phyloP scores from a whole-genome alignment of 192 early-diverging fungal genomes.

The Rhizophagus clarus region DNA sequence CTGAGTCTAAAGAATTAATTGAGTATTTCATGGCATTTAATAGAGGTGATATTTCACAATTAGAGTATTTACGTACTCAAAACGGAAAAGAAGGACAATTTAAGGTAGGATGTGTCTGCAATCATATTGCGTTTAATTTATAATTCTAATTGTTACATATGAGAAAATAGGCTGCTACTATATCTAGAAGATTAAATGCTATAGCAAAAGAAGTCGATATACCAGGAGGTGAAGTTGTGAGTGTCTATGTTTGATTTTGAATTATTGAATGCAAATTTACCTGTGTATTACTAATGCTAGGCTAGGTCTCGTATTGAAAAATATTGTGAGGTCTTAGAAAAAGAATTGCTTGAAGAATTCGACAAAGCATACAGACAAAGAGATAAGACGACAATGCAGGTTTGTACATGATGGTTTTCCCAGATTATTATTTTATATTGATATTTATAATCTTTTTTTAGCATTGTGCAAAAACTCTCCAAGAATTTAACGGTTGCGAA shows the following conservation, averaged over 20 bases:
- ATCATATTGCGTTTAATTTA: not conserved
- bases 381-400: conserved; percentile 77
- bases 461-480: conserved; percentile 83
- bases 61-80: conserved; percentile 74
- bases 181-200: conserved; percentile 80
- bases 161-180: conserved; percentile 71
- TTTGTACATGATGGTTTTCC: conserved; percentile 31
- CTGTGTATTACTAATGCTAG: conserved; percentile 52
- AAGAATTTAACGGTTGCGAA: conserved; percentile 95
- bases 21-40: conserved; percentile 94
- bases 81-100: conserved; percentile 82
- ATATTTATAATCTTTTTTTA: conserved; percentile 41
- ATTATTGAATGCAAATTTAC: conserved; percentile 5
- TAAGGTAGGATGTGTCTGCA: conserved; percentile 49
- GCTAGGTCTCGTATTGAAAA: conserved; percentile 86
- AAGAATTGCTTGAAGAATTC: conserved; percentile 83
- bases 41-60: conserved; percentile 64
- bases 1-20: conserved; percentile 88
- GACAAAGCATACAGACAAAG: conserved; percentile 80
- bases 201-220: conserved; percentile 83
- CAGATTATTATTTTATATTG: not conserved
- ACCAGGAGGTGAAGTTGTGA: conserved; percentile 64
- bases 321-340: conserved; percentile 93
- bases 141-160: not conserved
- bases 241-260: not conserved